These are phyloP conservation scores for Leersia perrieri DNA, from an alignment of 176 grass and related monocot genomes.

Conservation along the genomic window DNA sequence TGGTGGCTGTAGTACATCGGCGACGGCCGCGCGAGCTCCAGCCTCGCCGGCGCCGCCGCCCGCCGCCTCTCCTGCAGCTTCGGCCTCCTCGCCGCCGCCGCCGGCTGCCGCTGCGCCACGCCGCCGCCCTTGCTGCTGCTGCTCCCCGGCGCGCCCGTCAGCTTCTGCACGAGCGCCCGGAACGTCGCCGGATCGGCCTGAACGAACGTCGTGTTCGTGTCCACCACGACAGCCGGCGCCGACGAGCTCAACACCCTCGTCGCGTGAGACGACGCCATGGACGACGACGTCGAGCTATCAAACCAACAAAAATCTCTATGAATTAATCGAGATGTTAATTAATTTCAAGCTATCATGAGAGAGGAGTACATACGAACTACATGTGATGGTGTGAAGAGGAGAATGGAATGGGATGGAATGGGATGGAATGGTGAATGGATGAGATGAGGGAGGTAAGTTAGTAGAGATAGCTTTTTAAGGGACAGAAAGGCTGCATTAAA, in stretches of 20 bases:
- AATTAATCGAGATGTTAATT: not conserved
- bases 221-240: not conserved
- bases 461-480: constrained; percentile 41
- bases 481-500: constrained; percentile 50
- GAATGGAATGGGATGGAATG: too few species aligned
- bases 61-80: constrained; percentile 77
- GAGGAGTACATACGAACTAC: not conserved
- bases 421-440: not conserved
- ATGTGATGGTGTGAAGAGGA: not conserved
- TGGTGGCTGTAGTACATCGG: constrained; percentile 34
- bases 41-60: constrained; percentile 49
- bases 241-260: constrained; percentile 5
- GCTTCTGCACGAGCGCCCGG: constrained; percentile 68
- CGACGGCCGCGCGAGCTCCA: constrained; percentile 54
- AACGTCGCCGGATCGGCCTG: constrained; percentile 71
- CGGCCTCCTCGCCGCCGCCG: constrained; percentile 33
- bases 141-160: constrained; percentile 43
- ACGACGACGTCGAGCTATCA: not conserved
- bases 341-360: not conserved
- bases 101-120: not conserved
- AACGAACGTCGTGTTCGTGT: constrained; percentile 59
- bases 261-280: constrained; percentile 27
- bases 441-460: not conserved
- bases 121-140: not conserved
- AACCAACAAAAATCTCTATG: not conserved